Evolutionary conservation across 2,329 filamentous ascomycete genomes (phyloP).

Genomic region (Tolypocladium ovalisporum): DNA sequence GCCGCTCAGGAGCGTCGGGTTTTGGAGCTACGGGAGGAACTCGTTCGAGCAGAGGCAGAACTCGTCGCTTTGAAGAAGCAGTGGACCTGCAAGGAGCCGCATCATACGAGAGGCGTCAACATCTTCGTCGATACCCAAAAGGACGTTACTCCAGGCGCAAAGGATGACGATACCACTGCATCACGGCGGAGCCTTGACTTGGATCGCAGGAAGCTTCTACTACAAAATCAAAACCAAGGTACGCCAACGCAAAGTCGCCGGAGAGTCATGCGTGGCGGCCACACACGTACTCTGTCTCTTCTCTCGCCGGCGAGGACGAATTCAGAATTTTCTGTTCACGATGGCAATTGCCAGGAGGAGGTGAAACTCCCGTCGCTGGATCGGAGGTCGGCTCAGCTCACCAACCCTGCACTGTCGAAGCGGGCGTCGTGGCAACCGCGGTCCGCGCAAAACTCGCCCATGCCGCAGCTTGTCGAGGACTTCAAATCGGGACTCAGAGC

Average conservation of each 20-base stretch:
- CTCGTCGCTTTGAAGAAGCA: constrained; percentile 69
- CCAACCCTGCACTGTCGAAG: constrained; percentile 34
- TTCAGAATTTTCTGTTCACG: constrained; percentile 29
- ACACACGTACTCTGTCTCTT: constrained; percentile 61
- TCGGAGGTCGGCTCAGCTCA: constrained; percentile 21
- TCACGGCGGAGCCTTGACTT: constrained; percentile 45
- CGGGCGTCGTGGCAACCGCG: constrained; percentile 51
- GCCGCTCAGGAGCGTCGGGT: constrained; percentile 87
- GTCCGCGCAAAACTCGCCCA: constrained; percentile 29
- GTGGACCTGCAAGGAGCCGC: constrained; percentile 68
- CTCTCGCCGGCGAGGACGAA: constrained; percentile 56
- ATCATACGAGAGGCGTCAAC: constrained; percentile 54
- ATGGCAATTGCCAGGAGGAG: constrained; percentile 22
- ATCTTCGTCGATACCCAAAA: constrained; percentile 3
- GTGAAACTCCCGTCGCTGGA: constrained; percentile 16
- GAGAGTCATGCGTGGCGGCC: constrained; percentile 58
- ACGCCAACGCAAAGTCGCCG: constrained; percentile 35
- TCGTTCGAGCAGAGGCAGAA: constrained; percentile 71
- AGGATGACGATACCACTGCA: constrained; percentile 19
- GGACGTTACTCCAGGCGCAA: background rate
- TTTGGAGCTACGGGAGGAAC: constrained; percentile 80
- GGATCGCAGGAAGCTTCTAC: constrained; percentile 60
- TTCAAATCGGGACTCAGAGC: constrained; percentile 85
- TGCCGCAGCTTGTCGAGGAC: constrained; percentile 79
- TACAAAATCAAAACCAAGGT: constrained; percentile 36